Conservation (phyloP, 2,329 filamentous ascomycete species). For the Fusarium coicis region DNA sequence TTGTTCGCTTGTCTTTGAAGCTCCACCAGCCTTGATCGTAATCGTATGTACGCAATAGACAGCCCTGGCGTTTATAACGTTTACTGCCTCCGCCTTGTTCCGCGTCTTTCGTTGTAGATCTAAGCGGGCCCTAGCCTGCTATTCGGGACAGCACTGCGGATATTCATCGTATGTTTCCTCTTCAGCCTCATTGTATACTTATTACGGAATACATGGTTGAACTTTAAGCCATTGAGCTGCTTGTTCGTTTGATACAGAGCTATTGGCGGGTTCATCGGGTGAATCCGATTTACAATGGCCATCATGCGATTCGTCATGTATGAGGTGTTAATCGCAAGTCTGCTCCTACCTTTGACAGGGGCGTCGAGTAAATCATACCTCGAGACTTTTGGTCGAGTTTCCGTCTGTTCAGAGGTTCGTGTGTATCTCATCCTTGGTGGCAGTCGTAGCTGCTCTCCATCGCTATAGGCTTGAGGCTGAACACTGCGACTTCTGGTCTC, state of each 20-base stretch:
- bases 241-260: slow-evolving; percentile 13
- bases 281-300: slow-evolving; percentile 9
- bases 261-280: slow-evolving; percentile 21
- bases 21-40: slow-evolving; percentile 31
- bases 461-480: neutral
- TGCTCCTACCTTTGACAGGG: neutral
- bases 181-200: slow-evolving; percentile 20
- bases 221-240: neutral
- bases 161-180: slow-evolving; percentile 40
- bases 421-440: neutral
- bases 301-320: neutral
- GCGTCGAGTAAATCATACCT: neutral
- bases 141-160: slow-evolving; percentile 22
- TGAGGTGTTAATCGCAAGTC: neutral
- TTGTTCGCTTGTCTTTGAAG: neutral
- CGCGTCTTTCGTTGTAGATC: slow-evolving; percentile 33
- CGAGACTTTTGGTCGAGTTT: neutral
- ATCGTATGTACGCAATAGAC: slow-evolving; percentile 22
- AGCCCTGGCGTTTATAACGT: slow-evolving; percentile 15
- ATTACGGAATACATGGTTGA: neutral
- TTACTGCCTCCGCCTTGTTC: slow-evolving; percentile 35
- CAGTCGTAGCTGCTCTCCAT: neutral
- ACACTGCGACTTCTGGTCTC: neutral
- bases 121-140: slow-evolving; percentile 32
- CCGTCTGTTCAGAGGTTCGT: neutral